phyloP scores from a whole-genome alignment of 192 early-diverging fungal genomes.

The Fimicolochytrium jonesii region DNA sequence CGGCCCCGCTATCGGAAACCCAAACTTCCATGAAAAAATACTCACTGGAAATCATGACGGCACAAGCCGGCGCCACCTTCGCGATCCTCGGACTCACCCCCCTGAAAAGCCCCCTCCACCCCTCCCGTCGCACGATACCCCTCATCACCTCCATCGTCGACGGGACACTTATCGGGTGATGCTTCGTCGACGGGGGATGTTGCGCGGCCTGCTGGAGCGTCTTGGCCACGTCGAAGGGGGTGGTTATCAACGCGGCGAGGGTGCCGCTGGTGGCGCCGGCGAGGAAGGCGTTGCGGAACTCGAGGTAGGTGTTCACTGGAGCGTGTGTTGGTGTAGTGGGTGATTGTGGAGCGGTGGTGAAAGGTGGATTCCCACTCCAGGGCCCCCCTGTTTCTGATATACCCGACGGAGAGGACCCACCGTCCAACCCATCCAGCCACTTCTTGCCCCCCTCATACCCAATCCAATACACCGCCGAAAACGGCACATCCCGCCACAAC shows the following conservation, averaged over 20 bases:
- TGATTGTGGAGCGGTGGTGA: no score
- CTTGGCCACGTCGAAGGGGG: slow-evolving; percentile 95
- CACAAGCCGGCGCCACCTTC: slow-evolving; percentile 88
- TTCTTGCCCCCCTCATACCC: slow-evolving; percentile 76
- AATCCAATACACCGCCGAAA: slow-evolving; percentile 91
- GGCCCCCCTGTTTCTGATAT: no score
- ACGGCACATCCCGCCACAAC: slow-evolving; percentile 93
- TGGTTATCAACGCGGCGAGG: slow-evolving; percentile 79
- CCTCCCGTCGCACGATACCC: slow-evolving; percentile 24
- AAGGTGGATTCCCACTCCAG: no score
- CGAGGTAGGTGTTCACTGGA: slow-evolving; percentile 21
- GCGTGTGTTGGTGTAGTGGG: no score
- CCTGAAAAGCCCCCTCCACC: slow-evolving; percentile 32
- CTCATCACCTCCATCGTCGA: slow-evolving; percentile 28
- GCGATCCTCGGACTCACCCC: slow-evolving; percentile 61
- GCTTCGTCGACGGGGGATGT: no score
- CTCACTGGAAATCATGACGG: slow-evolving; percentile 85
- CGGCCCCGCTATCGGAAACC: no score
- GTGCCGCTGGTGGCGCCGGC: slow-evolving; percentile 84
- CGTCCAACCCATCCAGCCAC: not conserved
- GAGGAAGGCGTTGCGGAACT: slow-evolving; percentile 70
- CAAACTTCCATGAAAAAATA: no score
- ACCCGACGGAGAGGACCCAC: no score
- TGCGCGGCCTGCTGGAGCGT: slow-evolving; percentile 72
- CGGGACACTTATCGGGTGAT: no score